These are phyloP conservation scores for Rhynchospora pubera DNA, from an alignment of 176 grass and related monocot genomes.

Conservation along the genomic window DNA sequence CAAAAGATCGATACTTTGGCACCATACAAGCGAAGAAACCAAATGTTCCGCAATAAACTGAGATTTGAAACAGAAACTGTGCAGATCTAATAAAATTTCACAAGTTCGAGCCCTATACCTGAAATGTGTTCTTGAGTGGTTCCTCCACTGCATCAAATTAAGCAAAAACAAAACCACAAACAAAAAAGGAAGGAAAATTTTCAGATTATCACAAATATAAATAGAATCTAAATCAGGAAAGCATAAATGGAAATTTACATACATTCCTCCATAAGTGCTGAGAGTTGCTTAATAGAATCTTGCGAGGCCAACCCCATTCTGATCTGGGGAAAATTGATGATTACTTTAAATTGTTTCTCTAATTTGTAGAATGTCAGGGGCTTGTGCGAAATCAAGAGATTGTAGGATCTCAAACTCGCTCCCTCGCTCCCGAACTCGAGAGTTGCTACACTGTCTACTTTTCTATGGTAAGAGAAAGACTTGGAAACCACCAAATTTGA, in stretches of 20 bases:
- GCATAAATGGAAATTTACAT: slow-evolving; percentile 12
- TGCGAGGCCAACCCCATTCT: slow-evolving; percentile 65
- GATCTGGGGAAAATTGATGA: slow-evolving; percentile 10
- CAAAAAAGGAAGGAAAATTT: slow-evolving; percentile 7
- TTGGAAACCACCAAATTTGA: not conserved
- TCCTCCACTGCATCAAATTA: slow-evolving; percentile 60
- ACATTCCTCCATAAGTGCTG: slow-evolving; percentile 65
- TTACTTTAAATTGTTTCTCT: not conserved
- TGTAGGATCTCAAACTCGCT: not conserved
- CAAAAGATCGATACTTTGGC: slow-evolving; percentile 26
- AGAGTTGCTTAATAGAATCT: slow-evolving; percentile 81
- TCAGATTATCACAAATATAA: not conserved
- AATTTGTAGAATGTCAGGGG: not conserved
- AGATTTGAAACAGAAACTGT: slow-evolving; percentile 18
- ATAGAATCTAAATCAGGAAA: not conserved
- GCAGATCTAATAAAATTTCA: slow-evolving; percentile 24
- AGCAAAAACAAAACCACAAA: slow-evolving; percentile 19
- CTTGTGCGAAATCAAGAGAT: not conserved
- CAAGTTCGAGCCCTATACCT: slow-evolving; percentile 46
- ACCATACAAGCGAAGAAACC: not conserved
- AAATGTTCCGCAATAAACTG: slow-evolving; percentile 4
- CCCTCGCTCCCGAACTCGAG: not conserved
- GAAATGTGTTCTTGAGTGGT: slow-evolving; percentile 70
- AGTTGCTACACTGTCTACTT: not conserved
- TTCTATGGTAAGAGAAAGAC: not conserved